phyloP scores from a whole-genome alignment of 495 filamentous ascomycete species.

The Trichocladium antarcticum region DNA sequence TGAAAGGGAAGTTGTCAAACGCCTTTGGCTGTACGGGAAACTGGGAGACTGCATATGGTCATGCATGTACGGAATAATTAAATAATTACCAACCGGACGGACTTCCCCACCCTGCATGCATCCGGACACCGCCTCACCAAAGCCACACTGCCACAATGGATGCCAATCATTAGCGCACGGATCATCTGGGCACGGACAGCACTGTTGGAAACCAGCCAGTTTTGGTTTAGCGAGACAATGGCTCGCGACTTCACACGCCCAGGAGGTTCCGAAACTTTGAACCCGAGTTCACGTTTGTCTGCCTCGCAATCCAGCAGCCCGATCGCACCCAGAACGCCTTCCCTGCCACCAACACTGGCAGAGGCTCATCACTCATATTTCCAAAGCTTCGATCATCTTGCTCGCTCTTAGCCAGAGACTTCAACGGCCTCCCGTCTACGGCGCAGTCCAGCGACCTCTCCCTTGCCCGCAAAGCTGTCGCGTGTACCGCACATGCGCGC shows the following conservation, averaged over 20 bases:
- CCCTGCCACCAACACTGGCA: slow-evolving; percentile 3
- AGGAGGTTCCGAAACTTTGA: slow-evolving; percentile 20
- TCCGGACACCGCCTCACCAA: no score
- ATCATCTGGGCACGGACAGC: slow-evolving; percentile 13
- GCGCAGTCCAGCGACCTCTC: slow-evolving; percentile 10
- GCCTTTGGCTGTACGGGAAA: no score
- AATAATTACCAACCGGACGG: no score
- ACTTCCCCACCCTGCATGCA: no score
- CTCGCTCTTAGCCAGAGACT: background rate
- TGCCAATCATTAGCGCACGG: slow-evolving; percentile 4
- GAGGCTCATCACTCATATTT: background rate
- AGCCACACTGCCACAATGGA: no score
- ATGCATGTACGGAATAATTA: no score
- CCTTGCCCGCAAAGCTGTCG: slow-evolving; percentile 20
- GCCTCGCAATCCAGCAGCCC: slow-evolving; percentile 6
- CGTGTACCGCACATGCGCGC: slow-evolving; percentile 23
- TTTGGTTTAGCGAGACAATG: slow-evolving; percentile 22
- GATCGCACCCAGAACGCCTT: background rate
- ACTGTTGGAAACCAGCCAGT: slow-evolving; percentile 8
- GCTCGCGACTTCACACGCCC: slow-evolving; percentile 23
- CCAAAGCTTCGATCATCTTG: background rate
- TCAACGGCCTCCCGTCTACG: background rate
- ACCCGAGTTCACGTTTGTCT: slow-evolving; percentile 13
- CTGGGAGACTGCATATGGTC: no score
- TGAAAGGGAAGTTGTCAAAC: no score